phyloP scores from a whole-genome alignment of 495 filamentous ascomycete genomes.

The Paragyromitra xinjiangensis region DNA sequence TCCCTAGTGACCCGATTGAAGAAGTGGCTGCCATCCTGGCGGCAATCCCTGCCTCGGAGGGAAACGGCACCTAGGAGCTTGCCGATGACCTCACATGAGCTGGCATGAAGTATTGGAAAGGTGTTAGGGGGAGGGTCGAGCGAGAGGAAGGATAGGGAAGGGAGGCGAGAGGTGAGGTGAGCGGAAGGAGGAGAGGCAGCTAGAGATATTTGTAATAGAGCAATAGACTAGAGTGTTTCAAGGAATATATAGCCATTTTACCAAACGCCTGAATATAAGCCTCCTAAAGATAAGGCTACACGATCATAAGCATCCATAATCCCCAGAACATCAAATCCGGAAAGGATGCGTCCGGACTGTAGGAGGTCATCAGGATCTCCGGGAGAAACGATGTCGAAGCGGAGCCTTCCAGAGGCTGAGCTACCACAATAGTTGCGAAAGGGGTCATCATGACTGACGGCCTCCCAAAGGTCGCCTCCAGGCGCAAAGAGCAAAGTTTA shows the following conservation, averaged over 20 bases:
- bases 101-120: not conserved
- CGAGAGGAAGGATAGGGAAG: not conserved
- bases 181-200: not conserved
- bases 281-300: not conserved
- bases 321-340: not conserved
- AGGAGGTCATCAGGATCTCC: too few relatives aligned
- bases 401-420: too few relatives aligned
- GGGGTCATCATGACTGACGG: too few relatives aligned
- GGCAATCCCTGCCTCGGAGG: not conserved
- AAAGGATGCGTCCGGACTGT: too few relatives aligned
- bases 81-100: not conserved
- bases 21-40: too few relatives aligned
- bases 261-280: not conserved
- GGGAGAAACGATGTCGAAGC: too few relatives aligned
- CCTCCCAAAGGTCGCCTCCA: too few relatives aligned
- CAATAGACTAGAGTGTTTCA: not conserved
- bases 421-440: too few relatives aligned
- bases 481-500: too few relatives aligned
- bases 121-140: not conserved
- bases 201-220: not conserved
- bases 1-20: not conserved
- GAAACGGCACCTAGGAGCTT: not conserved
- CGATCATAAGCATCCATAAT: not conserved
- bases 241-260: not conserved
- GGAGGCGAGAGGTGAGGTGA: not conserved